A percentile compares a stretch with the other conserved stretches of the same genome.
phyloP scores from a whole-genome alignment of 495 filamentous ascomycete species.

The Aspergillus ostianus region DNA sequence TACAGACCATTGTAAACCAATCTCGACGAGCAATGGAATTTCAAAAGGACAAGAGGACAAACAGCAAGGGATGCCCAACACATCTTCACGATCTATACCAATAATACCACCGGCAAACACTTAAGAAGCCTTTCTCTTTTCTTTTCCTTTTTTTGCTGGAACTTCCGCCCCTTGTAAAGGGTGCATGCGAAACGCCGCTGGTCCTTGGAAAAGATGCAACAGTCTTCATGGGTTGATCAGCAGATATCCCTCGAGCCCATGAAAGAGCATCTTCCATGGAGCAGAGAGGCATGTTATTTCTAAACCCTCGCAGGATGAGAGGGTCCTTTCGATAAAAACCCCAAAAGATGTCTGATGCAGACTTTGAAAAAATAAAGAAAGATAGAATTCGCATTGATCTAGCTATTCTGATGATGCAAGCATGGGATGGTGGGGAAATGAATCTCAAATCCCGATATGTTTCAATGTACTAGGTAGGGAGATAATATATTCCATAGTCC shows the following conservation, averaged over 20 bases:
- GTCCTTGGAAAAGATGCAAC: neutral
- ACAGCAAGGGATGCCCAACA: neutral
- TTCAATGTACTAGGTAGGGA: too few relatives aligned
- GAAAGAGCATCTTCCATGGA: neutral
- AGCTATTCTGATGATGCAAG: neutral
- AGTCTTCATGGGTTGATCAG: neutral
- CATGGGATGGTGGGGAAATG: too few relatives aligned
- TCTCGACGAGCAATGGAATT: slow-evolving; percentile 4
- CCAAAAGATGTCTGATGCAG: neutral
- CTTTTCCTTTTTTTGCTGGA: neutral
- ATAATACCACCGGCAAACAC: slow-evolving; percentile 4
- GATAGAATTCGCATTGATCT: neutral
- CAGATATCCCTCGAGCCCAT: neutral
- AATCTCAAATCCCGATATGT: too few relatives aligned
- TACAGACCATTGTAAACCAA: slow-evolving; percentile 37
- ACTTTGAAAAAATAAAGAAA: neutral
- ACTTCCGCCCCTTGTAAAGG: neutral
- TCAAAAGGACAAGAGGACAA: neutral
- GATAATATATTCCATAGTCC: too few relatives aligned
- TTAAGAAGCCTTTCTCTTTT: neutral
- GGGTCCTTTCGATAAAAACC: neutral
- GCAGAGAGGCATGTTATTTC: neutral
- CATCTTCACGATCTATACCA: slow-evolving; percentile 15
- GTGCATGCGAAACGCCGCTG: neutral
- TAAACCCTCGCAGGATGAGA: neutral